These are phyloP conservation scores for Henckelia pumila DNA, from an alignment of 257 asterid genomes.

Conservation along the genomic window DNA sequence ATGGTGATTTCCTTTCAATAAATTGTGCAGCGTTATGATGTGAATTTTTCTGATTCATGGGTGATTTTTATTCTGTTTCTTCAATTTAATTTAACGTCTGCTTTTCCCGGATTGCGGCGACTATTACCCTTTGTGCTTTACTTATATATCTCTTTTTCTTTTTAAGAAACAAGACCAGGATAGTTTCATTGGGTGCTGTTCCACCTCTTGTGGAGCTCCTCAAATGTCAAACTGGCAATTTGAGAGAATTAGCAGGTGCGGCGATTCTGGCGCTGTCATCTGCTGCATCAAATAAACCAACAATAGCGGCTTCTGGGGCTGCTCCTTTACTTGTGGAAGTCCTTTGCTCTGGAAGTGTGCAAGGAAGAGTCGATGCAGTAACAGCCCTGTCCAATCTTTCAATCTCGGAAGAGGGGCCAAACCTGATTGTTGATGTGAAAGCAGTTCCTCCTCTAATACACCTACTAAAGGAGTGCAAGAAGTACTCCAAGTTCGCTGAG, in stretches of 20 bases:
- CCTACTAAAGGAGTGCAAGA: constrained; percentile 82
- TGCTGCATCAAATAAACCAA: constrained; percentile 61
- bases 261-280: constrained; percentile 73
- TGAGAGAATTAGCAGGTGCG: constrained; percentile 83
- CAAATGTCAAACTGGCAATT: constrained; percentile 49
- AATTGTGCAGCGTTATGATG: background rate
- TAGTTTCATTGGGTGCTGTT: constrained; percentile 71
- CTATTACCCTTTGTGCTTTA: constrained; percentile 21
- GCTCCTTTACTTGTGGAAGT: constrained; percentile 60
- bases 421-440: constrained; percentile 49
- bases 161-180: constrained; percentile 71
- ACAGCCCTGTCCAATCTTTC: constrained; percentile 83
- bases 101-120: background rate
- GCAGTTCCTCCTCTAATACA: constrained; percentile 65
- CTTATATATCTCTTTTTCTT: background rate
- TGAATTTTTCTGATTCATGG: background rate
- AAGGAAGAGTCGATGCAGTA: constrained; percentile 82
- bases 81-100: background rate
- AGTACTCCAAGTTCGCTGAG: constrained; percentile 80
- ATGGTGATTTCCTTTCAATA: background rate
- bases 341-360: constrained; percentile 75
- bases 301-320: constrained; percentile 71
- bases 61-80: background rate
- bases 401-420: constrained; percentile 51
- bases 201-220: constrained; percentile 82